Base-by-base conservation (phyloP, 2,329 filamentous ascomycete genomes). In the Lachnellula occidentalis region DNA sequence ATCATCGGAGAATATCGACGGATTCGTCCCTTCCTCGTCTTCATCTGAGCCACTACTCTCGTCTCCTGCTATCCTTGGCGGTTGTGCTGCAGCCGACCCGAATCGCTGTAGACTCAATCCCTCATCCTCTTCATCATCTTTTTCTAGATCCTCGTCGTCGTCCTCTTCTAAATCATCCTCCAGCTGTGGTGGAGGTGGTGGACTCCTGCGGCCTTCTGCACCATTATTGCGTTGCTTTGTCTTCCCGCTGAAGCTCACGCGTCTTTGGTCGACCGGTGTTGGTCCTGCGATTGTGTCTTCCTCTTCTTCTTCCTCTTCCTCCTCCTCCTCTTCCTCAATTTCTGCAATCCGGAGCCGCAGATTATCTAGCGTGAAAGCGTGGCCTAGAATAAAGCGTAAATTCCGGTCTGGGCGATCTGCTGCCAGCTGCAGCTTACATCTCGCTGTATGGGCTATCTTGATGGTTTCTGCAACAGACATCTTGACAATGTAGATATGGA, bases 331-430 rank as follows among this genome's bases (percentile, higher is more conserved):
- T 14, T 51, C 50, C 36, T 62, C 60, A 34, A 64, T 62, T 34
- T 64, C 60, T 4, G 56, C 57, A 36, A 64, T 51, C 1, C 60
- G 58, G 2, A 64, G 51, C 11, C 53, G 48, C 3, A 64, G 55
- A 4, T 62, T 64, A 37, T 62, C 61, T 9, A 62, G 49, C 14
- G 59, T 63, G 50, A 63, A 63, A 14, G 61, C 61, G 43, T 63
- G 61, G 2, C 61, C 59, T 14, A 62, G 59, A 41, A 63, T 60
- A 39, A 63, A 63, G 22, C 59, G 56, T 1, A 62, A 50, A 46
- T 61, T 58, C n/a, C 59, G 53, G 31, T 62, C 59, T 34, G 61
- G 59, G 5, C 50, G 50, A 41, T 61, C 59, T 24, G 59, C 59
- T 31, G 59, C 59, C 12, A 63, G 39, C 39, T 58, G 49, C 9